phyloP scores from a whole-genome alignment of 2,329 filamentous ascomycete genomes.

The Blastomyces parvus region DNA sequence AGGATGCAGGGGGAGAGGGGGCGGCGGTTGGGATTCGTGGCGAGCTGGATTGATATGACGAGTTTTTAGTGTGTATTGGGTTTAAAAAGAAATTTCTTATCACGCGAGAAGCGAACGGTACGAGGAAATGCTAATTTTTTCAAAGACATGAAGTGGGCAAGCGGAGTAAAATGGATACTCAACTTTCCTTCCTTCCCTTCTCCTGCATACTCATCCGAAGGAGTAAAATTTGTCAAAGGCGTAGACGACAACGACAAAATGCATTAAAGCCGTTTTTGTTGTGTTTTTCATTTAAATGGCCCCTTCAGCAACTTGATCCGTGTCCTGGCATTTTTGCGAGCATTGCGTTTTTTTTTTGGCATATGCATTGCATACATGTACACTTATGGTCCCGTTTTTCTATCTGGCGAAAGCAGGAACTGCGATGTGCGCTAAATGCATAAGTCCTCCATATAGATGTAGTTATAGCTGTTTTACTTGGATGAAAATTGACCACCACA shows the following conservation, averaged over 20 bases:
- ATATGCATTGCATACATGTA: neutral
- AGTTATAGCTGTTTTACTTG: neutral
- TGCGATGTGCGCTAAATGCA: neutral
- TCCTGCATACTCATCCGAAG: neutral
- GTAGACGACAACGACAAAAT: neutral
- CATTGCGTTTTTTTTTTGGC: neutral
- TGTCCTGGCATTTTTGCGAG: neutral
- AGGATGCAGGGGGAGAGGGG: conserved; percentile 62
- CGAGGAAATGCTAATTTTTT: neutral
- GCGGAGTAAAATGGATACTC: neutral
- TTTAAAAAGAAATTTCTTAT: neutral
- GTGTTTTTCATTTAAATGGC: neutral
- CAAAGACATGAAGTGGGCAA: no score
- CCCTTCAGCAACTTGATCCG: neutral
- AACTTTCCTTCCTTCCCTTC: neutral
- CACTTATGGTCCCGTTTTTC: neutral
- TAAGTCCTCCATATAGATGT: neutral
- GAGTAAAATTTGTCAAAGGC: neutral
- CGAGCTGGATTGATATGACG: conserved; percentile 78
- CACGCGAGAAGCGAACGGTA: neutral
- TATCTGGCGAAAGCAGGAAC: neutral
- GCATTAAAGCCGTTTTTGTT: neutral
- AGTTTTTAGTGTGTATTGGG: conserved; percentile 38
- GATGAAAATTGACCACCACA: neutral
- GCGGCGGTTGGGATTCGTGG: conserved; percentile 66